Conservation (phyloP, 2,329 filamentous ascomycete genomes). For the Aspergillus japonicus region DNA sequence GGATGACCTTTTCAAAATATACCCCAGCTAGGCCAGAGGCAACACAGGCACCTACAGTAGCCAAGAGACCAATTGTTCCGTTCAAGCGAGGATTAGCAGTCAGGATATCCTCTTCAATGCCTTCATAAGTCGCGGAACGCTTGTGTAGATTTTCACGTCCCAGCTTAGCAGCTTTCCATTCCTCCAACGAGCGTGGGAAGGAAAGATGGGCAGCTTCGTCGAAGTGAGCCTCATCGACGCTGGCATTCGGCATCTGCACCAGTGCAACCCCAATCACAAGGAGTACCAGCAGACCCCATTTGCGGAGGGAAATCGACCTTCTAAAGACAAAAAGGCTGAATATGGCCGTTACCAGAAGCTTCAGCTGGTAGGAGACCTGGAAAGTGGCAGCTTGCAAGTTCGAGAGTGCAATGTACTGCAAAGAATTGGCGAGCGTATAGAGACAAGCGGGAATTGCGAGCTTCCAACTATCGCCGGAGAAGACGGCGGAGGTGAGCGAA, state of each 20-base stretch:
- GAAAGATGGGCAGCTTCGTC: slow-evolving; percentile 64
- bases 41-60: slow-evolving; percentile 74
- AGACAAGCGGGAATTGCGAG: slow-evolving; percentile 82
- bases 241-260: slow-evolving; percentile 72
- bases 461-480: slow-evolving; percentile 92
- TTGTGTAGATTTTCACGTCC: slow-evolving; percentile 55
- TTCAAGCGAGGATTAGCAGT: slow-evolving; percentile 64
- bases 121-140: slow-evolving; percentile 85
- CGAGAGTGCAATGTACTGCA: slow-evolving; percentile 88
- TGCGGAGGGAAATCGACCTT: slow-evolving; percentile 66
- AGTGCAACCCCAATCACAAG: slow-evolving; percentile 80
- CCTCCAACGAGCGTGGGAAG: slow-evolving; percentile 76
- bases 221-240: slow-evolving; percentile 53
- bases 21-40: slow-evolving; percentile 81
- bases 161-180: slow-evolving; percentile 60
- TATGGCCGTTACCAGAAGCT: slow-evolving; percentile 86
- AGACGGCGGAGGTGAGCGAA: slow-evolving; percentile 76
- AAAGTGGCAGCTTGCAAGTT: slow-evolving; percentile 92
- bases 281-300: slow-evolving; percentile 77
- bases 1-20: slow-evolving; percentile 74
- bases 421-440: slow-evolving; percentile 88
- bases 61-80: slow-evolving; percentile 72
- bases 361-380: slow-evolving; percentile 89
- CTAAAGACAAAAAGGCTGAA: slow-evolving; percentile 80
- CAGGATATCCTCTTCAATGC: slow-evolving; percentile 66